Conservation (phyloP, 768 basidiomycete species). For the Russula brevipes region DNA sequence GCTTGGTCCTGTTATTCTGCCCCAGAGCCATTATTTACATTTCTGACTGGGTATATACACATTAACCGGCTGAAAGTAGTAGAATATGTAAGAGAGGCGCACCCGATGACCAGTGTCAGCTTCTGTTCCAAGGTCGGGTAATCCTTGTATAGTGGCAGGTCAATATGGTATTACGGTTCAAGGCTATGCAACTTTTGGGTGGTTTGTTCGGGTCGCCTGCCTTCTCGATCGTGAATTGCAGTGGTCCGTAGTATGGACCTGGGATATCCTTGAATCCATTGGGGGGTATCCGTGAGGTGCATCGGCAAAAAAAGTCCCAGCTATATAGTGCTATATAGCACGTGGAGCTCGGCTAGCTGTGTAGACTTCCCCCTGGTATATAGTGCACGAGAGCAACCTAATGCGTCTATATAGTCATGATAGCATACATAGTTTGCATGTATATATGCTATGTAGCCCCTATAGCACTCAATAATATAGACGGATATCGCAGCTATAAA, state of each 20-base stretch:
- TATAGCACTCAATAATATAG: too few relatives aligned
- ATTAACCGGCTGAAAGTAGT: conserved; percentile 9
- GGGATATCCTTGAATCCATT: conserved; percentile 99
- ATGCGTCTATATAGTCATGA: too few relatives aligned
- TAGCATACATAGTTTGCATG: too few relatives aligned
- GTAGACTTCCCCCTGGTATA: too few relatives aligned
- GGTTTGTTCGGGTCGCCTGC: conserved; percentile 93
- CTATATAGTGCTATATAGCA: too few relatives aligned
- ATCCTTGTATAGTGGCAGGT: conserved; percentile 96
- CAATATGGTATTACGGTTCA: conserved; percentile 69
- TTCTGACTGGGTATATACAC: conserved; percentile 67
- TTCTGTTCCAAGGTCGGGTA: conserved; percentile 93
- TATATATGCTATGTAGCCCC: too few relatives aligned
- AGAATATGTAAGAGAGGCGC: conserved; percentile 36
- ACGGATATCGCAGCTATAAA: too few relatives aligned
- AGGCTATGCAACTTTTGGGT: conserved; percentile 95
- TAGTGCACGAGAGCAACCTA: too few relatives aligned
- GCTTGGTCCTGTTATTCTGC: conserved; percentile 54
- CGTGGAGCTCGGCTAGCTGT: too few relatives aligned
- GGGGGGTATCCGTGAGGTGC: conserved; percentile 93
- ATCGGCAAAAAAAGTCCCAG: too few relatives aligned
- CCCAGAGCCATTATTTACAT: conserved; percentile 84
- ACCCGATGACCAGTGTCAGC: conserved; percentile 91
- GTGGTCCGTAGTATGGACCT: conserved; percentile 88
- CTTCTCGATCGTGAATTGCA: conserved; percentile 98